Base-by-base conservation (phyloP, 768 basidiomycete genomes). In the Trametes coccinea region DNA sequence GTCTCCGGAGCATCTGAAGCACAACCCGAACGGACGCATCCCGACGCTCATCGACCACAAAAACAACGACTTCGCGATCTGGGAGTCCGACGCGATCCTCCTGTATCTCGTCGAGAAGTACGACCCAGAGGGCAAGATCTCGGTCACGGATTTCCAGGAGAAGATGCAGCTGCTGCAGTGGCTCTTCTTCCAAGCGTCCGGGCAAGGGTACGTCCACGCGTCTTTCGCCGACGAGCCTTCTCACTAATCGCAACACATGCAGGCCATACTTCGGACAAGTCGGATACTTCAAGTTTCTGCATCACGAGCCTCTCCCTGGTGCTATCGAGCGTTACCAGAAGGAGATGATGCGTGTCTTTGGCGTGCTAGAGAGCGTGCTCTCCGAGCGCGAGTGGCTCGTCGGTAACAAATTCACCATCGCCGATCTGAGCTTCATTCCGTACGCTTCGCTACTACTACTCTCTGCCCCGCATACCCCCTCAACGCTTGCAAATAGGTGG, bases 61-160 rank as follows among this genome's bases (percentile, higher is more conserved):
- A n/a, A 67, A 68, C 56, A 54, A 56, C 31, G 71, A 70, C 58
- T 72, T 74, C 53, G 57, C 64, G 14, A 58, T 72, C 17, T 72
- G 73, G 56, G 73, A 74, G 59, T 63, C 68, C n/a, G 72, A 71
- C 30, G 77, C 78, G 50, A 77, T 80, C 55, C 55, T 78, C 33
- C 62, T 74, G 2, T 80, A 77, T 68, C 68, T 80, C 39, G 68
- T 70, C 29, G 74, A 77, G 62, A 68, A 72, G 55, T 79, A 79
- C 64, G 80, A 82, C 65, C 64, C 53, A 9, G 75, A 77, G 17
- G 59, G 70, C 68, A 76, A 76, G 68, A 39, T 67, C 40, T 56
- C 57, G 17, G 30, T 33, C 45, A 33, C 13, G 11, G 34, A 16
- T 16, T 10, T n/a, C 13, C 39, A 59, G 8, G 62, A 64, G 14